Percentiles rank a stretch among this genome's conserved stretches.
Evolutionary conservation across 192 early-diverging fungal species (phyloP).

Genomic region (Coemansia sp.): DNA sequence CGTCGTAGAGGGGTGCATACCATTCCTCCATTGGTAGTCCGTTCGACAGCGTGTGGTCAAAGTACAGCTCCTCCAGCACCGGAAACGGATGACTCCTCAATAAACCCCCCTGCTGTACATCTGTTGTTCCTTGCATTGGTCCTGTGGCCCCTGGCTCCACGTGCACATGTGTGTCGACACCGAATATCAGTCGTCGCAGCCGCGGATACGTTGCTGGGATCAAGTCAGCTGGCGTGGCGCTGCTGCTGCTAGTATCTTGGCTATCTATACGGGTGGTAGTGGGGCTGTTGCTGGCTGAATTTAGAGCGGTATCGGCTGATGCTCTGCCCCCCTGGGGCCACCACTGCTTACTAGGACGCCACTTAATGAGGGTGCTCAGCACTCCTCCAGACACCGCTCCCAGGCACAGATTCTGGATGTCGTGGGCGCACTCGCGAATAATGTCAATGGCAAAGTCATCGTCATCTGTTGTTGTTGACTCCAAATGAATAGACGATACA

Average conservation of each 20-base stretch:
- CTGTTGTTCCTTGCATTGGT: not conserved
- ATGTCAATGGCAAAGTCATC: slow-evolving; percentile 9
- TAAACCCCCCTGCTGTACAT: not conserved
- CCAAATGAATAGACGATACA: slow-evolving; percentile 18
- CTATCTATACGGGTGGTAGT: not conserved
- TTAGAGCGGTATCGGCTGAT: not conserved
- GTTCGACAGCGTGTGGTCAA: slow-evolving; percentile 30
- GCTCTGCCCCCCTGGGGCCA: too few species aligned
- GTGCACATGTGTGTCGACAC: slow-evolving; percentile 26
- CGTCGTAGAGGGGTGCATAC: slow-evolving; percentile 48
- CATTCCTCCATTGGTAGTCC: slow-evolving; percentile 47
- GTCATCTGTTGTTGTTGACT: slow-evolving; percentile 6
- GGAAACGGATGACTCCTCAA: slow-evolving; percentile 26
- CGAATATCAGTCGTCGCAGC: slow-evolving; percentile 34
- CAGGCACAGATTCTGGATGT: slow-evolving; percentile 23
- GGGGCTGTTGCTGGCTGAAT: not conserved
- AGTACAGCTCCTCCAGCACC: slow-evolving; percentile 35
- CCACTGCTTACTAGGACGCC: not conserved
- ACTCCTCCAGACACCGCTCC: slow-evolving; percentile 28
- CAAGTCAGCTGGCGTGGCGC: too few species aligned
- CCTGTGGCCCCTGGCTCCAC: slow-evolving; percentile 2
- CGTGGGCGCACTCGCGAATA: slow-evolving; percentile 22
- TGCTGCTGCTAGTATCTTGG: not conserved
- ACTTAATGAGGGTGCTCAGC: slow-evolving; percentile 14
- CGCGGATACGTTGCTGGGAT: slow-evolving; percentile 9